Evolutionary conservation across 2,329 filamentous ascomycete genomes (phyloP), one percentile per base, ranked within the genome.

Genomic region (Leptographium flavum): DNA sequence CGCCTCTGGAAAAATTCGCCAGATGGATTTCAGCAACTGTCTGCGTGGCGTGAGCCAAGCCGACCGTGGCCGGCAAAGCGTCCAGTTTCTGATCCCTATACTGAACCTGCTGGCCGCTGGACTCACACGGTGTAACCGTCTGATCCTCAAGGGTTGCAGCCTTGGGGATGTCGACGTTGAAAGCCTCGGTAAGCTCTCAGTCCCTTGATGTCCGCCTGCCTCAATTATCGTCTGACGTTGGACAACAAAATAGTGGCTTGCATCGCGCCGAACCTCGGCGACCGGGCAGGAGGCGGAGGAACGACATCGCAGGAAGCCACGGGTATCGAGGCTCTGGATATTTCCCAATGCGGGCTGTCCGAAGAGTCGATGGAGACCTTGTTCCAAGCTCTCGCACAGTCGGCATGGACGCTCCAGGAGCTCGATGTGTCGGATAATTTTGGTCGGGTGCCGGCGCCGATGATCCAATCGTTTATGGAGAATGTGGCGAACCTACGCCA

Each of bases 361-460:
- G 71, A 76, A 46, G 56, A 60, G 31, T 66, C 65, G 0, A 59
- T 77, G 15, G 60, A 64, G 4, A 61, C 67, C 33, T 54, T 76
- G 5, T 71, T 72, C 61, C 62, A 64, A 22, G 64, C 63, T 0
- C 58, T 76, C 41, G 60, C 61, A 10, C 60, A 62, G 19, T 47
- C 50, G 3, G 43, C 49, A 3, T 39, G 46, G 8, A 64, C 61
- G 15, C 53, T 77, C 15, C 65, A 73, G 51, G 57, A 59, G 5
- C 61, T 77, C 10, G 66, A 76, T 43, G 65, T 71, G 1, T 74
- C 73, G 4, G 63, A 69, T 31, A 77, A 76, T 46, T 62, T 66
- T 21, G 70, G 72, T 13, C 65, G 67, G 6, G 63, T 74, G 23
- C 66, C 68, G 3, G 67, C 68, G n/a, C 59, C 63, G n/a, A 57